phyloP scores from a whole-genome alignment of 352 stramenopile genomes.

The Elongisporangium senticosum region DNA sequence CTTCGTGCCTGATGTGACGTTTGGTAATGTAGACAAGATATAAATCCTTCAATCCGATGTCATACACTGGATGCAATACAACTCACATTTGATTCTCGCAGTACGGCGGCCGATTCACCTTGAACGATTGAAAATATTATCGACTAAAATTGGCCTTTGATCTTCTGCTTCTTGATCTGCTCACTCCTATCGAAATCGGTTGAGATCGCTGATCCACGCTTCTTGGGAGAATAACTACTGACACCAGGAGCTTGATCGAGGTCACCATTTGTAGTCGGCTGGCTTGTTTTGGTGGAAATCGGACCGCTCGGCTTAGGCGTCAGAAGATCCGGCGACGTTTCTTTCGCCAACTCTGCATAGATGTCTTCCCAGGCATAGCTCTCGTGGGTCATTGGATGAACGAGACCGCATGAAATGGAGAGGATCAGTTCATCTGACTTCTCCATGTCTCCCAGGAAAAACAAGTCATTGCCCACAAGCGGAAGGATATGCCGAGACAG shows the following conservation, averaged over 20 bases:
- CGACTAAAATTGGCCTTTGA: neutral
- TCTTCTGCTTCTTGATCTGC: neutral
- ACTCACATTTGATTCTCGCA: no score
- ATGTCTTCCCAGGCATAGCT: slow-evolving; percentile 67
- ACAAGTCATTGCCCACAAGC: slow-evolving; percentile 44
- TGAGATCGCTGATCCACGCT: neutral
- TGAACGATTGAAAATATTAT: no score
- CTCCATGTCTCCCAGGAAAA: slow-evolving; percentile 68
- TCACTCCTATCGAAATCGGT: neutral
- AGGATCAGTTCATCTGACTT: slow-evolving; percentile 43
- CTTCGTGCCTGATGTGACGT: no score
- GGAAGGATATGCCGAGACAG: slow-evolving; percentile 49
- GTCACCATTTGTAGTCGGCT: neutral
- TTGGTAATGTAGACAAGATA: no score
- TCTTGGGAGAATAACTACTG: neutral
- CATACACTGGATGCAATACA: no score
- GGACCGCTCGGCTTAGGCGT: neutral
- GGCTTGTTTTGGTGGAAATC: no score
- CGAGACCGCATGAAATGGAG: slow-evolving; percentile 48
- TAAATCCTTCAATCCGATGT: no score
- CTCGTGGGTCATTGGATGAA: slow-evolving; percentile 66
- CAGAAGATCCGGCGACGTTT: neutral
- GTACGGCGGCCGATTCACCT: no score
- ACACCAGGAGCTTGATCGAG: neutral
- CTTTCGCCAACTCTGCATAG: neutral